phyloP scores from a whole-genome alignment of 176 grass and related monocot genomes.

The Alopecurus myosuroides region DNA sequence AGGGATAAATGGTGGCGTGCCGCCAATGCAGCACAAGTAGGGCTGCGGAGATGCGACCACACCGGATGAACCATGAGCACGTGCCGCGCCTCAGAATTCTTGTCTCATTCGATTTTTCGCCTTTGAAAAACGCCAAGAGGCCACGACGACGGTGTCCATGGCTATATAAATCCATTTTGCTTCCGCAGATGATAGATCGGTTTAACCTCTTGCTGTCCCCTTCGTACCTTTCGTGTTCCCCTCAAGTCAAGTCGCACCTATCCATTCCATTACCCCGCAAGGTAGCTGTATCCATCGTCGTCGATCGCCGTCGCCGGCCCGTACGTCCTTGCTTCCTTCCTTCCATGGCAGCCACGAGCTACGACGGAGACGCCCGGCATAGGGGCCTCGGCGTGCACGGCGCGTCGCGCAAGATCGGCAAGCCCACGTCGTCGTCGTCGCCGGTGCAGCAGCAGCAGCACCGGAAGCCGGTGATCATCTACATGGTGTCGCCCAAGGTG shows the following conservation, averaged over 20 bases:
- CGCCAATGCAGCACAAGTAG: background rate
- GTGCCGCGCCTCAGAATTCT: conserved; percentile 17
- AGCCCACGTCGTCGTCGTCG: background rate
- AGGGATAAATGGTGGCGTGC: background rate
- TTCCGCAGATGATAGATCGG: background rate
- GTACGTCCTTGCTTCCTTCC: background rate
- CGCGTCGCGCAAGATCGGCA: conserved; percentile 63
- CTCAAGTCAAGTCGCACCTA: conserved; percentile 23
- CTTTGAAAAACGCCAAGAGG: background rate
- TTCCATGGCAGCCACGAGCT: conserved; percentile 40
- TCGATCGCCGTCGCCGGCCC: background rate
- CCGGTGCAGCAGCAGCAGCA: conserved; percentile 17
- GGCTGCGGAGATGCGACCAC: background rate
- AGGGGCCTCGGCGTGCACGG: conserved; percentile 44
- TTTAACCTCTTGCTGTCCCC: conserved; percentile 40
- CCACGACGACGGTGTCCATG: conserved; percentile 11
- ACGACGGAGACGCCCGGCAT: conserved; percentile 10
- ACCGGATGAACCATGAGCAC: conserved; percentile 21
- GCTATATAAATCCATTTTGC: conserved; percentile 21
- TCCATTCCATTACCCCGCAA: background rate
- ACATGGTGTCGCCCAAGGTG: conserved; percentile 84
- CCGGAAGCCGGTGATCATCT: conserved; percentile 74
- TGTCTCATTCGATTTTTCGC: conserved; percentile 5
- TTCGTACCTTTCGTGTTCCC: conserved; percentile 19
- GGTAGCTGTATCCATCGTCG: background rate